Evolutionary conservation across 225 moss, liverwort and hornwort species (phyloP), one percentile per base, ranked within the genome.

Genomic region (Pleurozium schreberi): DNA sequence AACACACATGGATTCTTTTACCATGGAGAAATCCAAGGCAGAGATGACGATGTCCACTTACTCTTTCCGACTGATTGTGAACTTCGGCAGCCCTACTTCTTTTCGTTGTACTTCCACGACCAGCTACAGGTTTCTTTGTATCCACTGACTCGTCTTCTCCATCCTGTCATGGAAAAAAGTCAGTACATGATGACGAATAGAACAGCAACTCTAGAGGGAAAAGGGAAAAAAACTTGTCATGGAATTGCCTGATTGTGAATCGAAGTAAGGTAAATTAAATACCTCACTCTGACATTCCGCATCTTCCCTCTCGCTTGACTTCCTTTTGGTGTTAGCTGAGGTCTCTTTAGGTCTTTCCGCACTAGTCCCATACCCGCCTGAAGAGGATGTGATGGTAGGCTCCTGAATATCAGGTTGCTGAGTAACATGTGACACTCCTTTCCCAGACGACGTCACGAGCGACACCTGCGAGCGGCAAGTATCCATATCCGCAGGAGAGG

Each of bases 81-180:
- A 99, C 99, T 94, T 99, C 99, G 5, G 99, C 99, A 89, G 99
- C 99, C 92, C 99, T 96, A 70, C 95, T 97, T 91, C 99, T 92
- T 89, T 99, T 99, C 25, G 93, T 88, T 67, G 95, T 91, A 87
- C 92, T 87, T 57, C 90, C 93, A 80, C 97, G 95, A 75, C 93
- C 94, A 57, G 91, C 81, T 69, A 91, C 91, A 36, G 95, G 92
- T 88, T 96, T 99, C 88, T 96, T 99, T 10, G 92, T 89, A 67
- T 99, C 96, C 55, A 93, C 90, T 28, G 94, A 92, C 67, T 97
- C 97, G n/a, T 99, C 96, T 92, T 99, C 97, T 19, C 95, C 97
- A 81, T 96, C 97, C 96, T 99, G 91, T 58, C 50, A 88, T 60
- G 53, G 60, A 53, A 64, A 49, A 18, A 75, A 49, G 55, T 87